Percentiles rank a stretch among this genome's conserved stretches.
phyloP scores from a whole-genome alignment of 306 rosid genomes.

The Rosa chinensis region DNA sequence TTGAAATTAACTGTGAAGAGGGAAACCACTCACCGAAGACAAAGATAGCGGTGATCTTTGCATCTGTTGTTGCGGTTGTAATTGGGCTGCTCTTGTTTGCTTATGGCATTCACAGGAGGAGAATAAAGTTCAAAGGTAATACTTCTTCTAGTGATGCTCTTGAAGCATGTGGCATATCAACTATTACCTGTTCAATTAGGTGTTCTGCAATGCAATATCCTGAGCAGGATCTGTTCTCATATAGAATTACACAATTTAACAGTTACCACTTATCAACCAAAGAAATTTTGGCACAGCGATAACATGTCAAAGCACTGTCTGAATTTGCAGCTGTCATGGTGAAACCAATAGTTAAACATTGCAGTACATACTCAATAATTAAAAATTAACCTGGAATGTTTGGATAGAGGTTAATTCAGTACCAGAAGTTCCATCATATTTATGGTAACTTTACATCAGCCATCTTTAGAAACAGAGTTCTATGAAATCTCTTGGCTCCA shows the following conservation, averaged over 20 bases:
- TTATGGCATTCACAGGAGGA: conserved; percentile 22
- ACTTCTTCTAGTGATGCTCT: background rate
- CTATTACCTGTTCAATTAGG: background rate
- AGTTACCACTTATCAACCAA: background rate
- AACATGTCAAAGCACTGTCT: background rate
- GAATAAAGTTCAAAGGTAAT: conserved; percentile 26
- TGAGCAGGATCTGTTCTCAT: background rate
- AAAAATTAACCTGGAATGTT: background rate
- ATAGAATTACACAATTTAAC: background rate
- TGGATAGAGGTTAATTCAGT: background rate
- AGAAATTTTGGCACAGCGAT: background rate
- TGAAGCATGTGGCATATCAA: background rate
- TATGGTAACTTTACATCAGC: background rate
- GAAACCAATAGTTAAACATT: background rate
- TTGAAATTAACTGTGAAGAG: conserved; percentile 20
- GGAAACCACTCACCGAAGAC: background rate
- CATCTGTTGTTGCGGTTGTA: background rate
- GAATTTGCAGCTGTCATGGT: background rate
- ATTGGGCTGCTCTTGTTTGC: conserved; percentile 23
- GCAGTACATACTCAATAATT: background rate
- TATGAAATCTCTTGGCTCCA: background rate
- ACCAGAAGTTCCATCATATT: background rate
- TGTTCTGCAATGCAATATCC: conserved; percentile 2
- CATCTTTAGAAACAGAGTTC: background rate
- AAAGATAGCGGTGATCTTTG: conserved; percentile 14